Evolutionary conservation across 495 filamentous ascomycete genomes (phyloP).

Genomic region (Paragyromitra xinjiangensis): DNA sequence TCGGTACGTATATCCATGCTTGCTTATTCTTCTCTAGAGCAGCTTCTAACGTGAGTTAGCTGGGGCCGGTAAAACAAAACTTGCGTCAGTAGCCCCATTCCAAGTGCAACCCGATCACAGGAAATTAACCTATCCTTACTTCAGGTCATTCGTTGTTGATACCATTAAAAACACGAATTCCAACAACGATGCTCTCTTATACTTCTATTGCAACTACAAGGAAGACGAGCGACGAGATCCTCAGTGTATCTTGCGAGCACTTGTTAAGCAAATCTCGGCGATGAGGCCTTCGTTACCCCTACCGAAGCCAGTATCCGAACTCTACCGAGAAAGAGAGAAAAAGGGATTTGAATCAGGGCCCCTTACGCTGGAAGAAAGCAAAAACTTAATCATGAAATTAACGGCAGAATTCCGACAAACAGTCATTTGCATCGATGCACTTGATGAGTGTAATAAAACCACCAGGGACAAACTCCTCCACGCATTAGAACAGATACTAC

Average conservation of each 20-base stretch:
- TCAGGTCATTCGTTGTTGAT: conserved; percentile 6
- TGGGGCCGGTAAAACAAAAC: conserved; percentile 27
- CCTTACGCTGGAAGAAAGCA: not conserved
- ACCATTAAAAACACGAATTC: not conserved
- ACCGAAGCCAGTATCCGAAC: not conserved
- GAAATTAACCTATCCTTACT: not conserved
- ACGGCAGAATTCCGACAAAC: conserved; percentile 1
- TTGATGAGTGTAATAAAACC: conserved; percentile 18
- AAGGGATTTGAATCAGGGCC: not conserved
- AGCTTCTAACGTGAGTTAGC: conserved; percentile 15
- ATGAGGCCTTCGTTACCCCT: not conserved
- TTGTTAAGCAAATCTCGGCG: conserved; percentile 22
- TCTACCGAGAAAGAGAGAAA: not conserved
- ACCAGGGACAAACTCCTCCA: conserved; percentile 1
- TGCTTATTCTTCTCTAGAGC: not conserved
- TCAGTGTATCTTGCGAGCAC: conserved; percentile 7
- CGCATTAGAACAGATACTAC: conserved; percentile 5
- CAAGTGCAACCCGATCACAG: not conserved
- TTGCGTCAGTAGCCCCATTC: conserved; percentile 8
- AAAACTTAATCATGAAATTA: not conserved
- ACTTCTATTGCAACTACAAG: conserved; percentile 47
- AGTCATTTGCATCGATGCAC: conserved; percentile 15
- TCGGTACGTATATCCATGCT: not conserved
- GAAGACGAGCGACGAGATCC: conserved; percentile 23
- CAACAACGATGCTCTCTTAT: conserved; percentile 14